Conservation (phyloP, 2,329 filamentous ascomycete species). For the Zasmidium cellare region DNA sequence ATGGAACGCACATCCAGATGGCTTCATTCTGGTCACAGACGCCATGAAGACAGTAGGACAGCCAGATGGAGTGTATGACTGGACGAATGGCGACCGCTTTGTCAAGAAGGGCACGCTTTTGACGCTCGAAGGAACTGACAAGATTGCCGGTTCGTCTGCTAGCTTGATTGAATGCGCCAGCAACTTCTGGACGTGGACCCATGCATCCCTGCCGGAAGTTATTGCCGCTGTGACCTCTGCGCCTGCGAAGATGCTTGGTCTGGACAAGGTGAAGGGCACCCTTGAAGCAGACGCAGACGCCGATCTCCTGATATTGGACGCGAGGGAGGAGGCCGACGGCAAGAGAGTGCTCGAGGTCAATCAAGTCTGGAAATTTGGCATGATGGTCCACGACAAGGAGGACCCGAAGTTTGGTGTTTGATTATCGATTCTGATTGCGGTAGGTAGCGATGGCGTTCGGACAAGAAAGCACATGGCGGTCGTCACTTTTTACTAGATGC, state of each 20-base stretch:
- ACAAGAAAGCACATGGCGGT: background rate
- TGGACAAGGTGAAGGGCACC: slow-evolving; percentile 66
- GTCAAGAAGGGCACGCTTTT: slow-evolving; percentile 72
- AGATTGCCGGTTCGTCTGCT: slow-evolving; percentile 61
- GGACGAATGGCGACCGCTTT: slow-evolving; percentile 72
- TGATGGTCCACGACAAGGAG: slow-evolving; percentile 42
- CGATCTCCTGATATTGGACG: slow-evolving; percentile 63
- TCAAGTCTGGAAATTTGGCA: slow-evolving; percentile 79
- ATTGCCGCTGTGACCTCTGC: slow-evolving; percentile 73
- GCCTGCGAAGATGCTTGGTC: slow-evolving; percentile 73
- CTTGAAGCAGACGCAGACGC: slow-evolving; percentile 49
- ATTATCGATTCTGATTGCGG: background rate
- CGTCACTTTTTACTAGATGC: background rate
- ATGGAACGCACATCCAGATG: slow-evolving; percentile 79
- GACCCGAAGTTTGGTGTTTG: slow-evolving; percentile 3
- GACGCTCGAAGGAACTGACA: slow-evolving; percentile 74
- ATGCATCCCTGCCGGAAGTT: slow-evolving; percentile 65
- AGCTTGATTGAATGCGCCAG: slow-evolving; percentile 77
- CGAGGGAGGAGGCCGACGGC: slow-evolving; percentile 48
- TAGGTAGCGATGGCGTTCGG: background rate
- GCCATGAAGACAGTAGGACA: slow-evolving; percentile 86
- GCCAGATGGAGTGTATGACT: slow-evolving; percentile 80
- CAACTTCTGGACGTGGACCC: slow-evolving; percentile 77
- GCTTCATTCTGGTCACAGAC: slow-evolving; percentile 87
- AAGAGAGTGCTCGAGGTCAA: slow-evolving; percentile 62